phyloP scores from a whole-genome alignment of 352 stramenopile genomes.

The Phytophthora fragariae region DNA sequence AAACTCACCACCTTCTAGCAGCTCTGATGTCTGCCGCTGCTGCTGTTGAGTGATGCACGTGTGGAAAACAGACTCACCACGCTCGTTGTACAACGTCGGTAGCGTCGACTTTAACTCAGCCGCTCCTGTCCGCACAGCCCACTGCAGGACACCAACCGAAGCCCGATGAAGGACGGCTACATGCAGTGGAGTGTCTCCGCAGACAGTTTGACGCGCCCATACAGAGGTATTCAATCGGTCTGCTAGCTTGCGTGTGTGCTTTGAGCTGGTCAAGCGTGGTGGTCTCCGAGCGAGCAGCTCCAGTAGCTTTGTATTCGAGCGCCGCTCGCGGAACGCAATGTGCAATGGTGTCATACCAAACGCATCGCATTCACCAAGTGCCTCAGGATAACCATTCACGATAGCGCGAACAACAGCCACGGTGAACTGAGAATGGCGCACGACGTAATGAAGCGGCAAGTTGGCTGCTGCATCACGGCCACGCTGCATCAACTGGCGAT shows the following conservation, averaged over 20 bases:
- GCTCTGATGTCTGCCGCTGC: constrained; percentile 1
- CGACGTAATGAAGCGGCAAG: constrained; percentile 66
- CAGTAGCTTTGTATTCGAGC: constrained; percentile 31
- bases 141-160: constrained; percentile 52
- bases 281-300: constrained; percentile 36
- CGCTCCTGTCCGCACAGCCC: constrained; percentile 29
- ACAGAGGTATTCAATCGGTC: constrained; percentile 11
- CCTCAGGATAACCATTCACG: constrained; percentile 50
- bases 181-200: constrained; percentile 53
- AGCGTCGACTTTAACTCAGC: neutral
- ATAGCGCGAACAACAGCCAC: constrained; percentile 48
- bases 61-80: constrained; percentile 56
- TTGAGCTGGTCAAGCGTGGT: neutral
- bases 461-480: constrained; percentile 49
- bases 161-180: constrained; percentile 41
- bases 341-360: constrained; percentile 75
- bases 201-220: constrained; percentile 34
- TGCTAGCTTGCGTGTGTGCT: neutral
- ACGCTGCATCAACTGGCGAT: constrained; percentile 58
- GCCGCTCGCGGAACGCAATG: constrained; percentile 56
- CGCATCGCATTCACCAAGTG: constrained; percentile 47
- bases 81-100: constrained; percentile 40
- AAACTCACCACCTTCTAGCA: constrained; percentile 31
- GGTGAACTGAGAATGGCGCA: constrained; percentile 48
- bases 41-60: constrained; percentile 42